phyloP scores from a whole-genome alignment of 2,329 filamentous ascomycete species.

The Ophiostoma sp. region DNA sequence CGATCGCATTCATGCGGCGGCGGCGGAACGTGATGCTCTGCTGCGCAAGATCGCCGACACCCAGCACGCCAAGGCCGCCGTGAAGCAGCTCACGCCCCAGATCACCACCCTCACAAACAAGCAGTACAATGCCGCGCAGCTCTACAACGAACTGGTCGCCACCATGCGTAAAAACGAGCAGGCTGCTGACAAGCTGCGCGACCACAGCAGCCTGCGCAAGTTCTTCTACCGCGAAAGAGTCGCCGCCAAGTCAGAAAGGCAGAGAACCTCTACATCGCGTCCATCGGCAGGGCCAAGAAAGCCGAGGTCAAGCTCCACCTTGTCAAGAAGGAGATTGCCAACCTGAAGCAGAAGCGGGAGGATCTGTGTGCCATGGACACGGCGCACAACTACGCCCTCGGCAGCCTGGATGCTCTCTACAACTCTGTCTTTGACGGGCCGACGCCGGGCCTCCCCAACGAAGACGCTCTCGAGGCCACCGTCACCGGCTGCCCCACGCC shows the following conservation, averaged over 20 bases:
- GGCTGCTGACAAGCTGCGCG: background rate
- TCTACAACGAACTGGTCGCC: background rate
- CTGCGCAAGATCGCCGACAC: slow-evolving; percentile 13
- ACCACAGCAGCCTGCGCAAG: background rate
- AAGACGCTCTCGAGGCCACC: background rate
- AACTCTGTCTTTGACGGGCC: background rate
- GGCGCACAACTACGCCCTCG: background rate
- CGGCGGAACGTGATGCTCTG: slow-evolving; percentile 11
- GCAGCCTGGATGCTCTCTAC: background rate
- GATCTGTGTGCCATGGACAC: background rate
- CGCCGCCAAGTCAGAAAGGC: background rate
- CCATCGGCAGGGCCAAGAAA: background rate
- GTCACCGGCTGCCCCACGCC: slow-evolving; percentile 7
- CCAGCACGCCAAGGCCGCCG: slow-evolving; percentile 11
- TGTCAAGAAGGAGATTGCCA: background rate
- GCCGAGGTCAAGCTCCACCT: background rate
- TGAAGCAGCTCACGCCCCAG: slow-evolving; percentile 5
- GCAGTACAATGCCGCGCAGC: slow-evolving; percentile 8
- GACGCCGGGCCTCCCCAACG: background rate
- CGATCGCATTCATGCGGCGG: background rate
- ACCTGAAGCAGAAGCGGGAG: background rate
- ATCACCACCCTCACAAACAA: slow-evolving; percentile 16
- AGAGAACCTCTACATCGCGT: background rate
- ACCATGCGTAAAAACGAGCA: background rate
- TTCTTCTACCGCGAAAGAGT: background rate